Conservation (phyloP, 1,284 basidiomycete genomes). For the Moniliella sp. region DNA sequence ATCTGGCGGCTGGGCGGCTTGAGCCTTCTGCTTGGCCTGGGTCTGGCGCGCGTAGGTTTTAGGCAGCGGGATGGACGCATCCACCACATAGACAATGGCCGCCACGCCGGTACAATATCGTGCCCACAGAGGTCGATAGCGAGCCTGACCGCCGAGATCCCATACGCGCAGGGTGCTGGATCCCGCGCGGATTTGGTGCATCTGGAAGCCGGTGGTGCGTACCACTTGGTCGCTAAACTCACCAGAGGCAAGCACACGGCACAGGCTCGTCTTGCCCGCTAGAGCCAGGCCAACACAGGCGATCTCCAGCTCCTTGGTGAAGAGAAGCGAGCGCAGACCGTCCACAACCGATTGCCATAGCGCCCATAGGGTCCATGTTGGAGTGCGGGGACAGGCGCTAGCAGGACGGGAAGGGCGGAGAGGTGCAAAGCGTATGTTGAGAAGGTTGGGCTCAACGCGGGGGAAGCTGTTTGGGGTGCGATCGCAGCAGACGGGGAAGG, state of each 20-base stretch:
- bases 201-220: constrained; percentile 77
- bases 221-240: constrained; percentile 69
- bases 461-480: no score
- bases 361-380: no score
- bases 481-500: no score
- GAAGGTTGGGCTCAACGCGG: no score
- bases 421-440: no score
- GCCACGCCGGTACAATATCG: constrained; percentile 82
- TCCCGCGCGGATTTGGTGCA: constrained; percentile 53
- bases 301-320: constrained; percentile 72
- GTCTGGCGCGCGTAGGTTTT: no score
- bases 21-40: no score
- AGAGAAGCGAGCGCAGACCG: constrained; percentile 48
- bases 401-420: no score
- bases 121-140: constrained; percentile 70
- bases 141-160: constrained; percentile 83
- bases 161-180: constrained; percentile 79
- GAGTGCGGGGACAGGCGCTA: no score
- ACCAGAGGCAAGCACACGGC: constrained; percentile 66
- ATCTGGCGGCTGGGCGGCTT: no score
- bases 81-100: constrained; percentile 58
- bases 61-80: constrained; percentile 6
- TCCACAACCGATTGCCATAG: no score
- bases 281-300: constrained; percentile 82
- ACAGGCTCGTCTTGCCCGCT: constrained; percentile 75